Base-by-base conservation (phyloP, 331 rosid genomes). In the Spiraea crenata region DNA sequence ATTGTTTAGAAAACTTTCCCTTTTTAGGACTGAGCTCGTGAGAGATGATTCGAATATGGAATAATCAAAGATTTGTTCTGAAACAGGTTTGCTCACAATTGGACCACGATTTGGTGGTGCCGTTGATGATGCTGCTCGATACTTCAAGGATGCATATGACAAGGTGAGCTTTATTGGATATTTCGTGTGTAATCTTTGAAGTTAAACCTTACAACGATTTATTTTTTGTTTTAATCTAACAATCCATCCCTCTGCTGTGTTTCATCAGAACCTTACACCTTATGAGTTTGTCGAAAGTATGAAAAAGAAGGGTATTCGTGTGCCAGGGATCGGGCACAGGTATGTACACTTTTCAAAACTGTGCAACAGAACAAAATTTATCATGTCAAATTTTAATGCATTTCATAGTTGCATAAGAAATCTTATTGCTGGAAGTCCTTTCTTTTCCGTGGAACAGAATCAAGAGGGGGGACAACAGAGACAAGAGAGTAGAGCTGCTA, bases 51-150 rank as follows among this genome's bases (percentile, higher is more conserved):
- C 57, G 46, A 44, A 58, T 16, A 51, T 44, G 19, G 78, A 72
- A 69, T 54, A 67, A 66, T 76, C 59, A 78, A 64, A 73, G 49
- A 84, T 56, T 71, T 58, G 48, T 86, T 74, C 71, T 88, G 80
- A 67, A 85, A 75, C 83, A 95, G 99, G 98, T 85, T 88, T 95
- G 86, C 98, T 95, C 73, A 95, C 99, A 50, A 95, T 95, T 67
- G 99, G 99, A 79, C 99, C 99, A 38, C 99, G 96, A 66, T 95
- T 95, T 80, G 99, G 99, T 62, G 99, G 99, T 81, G 99, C 99
- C 78, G 80, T 95, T 73, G 99, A 95, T 73, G 99, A 95, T 72
- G 99, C 99, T 78, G 99, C 99, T 80, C 96, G 99, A 56, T 95
- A 91, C 80, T 95, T 91, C 84, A 95, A 95, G 93, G 98, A 95